These are phyloP conservation scores for Botrytis cinerea DNA, from an alignment of 2,329 filamentous ascomycete species.

Conservation along the genomic window DNA sequence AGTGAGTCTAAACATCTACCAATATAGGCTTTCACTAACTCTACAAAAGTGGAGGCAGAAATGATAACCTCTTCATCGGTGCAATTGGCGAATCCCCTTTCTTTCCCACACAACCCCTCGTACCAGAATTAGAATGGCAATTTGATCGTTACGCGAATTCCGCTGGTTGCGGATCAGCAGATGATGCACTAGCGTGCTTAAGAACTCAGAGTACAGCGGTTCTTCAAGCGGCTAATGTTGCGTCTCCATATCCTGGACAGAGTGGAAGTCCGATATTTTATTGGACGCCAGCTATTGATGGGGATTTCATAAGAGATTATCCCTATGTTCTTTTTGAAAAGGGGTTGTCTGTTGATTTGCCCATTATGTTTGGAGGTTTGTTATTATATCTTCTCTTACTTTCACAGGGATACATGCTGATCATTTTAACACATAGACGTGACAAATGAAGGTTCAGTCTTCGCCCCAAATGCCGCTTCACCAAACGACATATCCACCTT, in stretches of 20 bases:
- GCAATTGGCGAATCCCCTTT: constrained; percentile 43
- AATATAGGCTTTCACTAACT: neutral
- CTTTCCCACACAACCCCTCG: constrained; percentile 45
- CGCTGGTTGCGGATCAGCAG: constrained; percentile 39
- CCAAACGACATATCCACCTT: constrained; percentile 41
- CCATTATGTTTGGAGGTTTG: constrained; percentile 45
- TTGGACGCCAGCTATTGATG: constrained; percentile 48
- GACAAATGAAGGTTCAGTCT: constrained; percentile 61
- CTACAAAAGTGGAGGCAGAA: constrained; percentile 32
- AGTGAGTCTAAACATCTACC: constrained; percentile 27
- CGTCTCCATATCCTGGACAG: constrained; percentile 44
- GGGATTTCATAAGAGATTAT: constrained; percentile 46
- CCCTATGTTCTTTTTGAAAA: constrained; percentile 44
- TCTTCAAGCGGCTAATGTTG: constrained; percentile 45
- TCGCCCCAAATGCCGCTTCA: constrained; percentile 46
- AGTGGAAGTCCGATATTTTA: constrained; percentile 43
- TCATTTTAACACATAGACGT: constrained; percentile 38
- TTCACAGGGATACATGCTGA: neutral
- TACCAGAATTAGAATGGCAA: constrained; percentile 46
- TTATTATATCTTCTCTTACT: neutral
- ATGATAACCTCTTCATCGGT: constrained; percentile 37
- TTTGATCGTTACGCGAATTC: constrained; percentile 44
- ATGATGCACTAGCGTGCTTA: constrained; percentile 45
- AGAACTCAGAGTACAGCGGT: constrained; percentile 41
- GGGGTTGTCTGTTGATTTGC: constrained; percentile 45